Conservation (phyloP, 148 eudicot genomes). For the Fagopyrum homotropicum region DNA sequence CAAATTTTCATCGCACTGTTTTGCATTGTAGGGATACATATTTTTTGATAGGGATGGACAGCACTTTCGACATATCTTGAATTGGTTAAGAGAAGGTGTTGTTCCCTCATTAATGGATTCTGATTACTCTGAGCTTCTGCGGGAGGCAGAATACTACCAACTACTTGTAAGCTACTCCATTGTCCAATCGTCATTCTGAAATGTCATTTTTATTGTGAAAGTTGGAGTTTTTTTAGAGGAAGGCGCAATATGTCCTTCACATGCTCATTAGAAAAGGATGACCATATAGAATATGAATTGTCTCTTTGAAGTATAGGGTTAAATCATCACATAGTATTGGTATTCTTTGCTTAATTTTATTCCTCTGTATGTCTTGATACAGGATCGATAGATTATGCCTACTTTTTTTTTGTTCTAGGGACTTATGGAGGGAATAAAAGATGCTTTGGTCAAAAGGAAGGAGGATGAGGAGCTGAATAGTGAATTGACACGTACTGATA, state of each 20-base stretch:
- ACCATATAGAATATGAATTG: background rate
- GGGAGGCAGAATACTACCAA: conserved; percentile 91
- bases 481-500: conserved; percentile 79
- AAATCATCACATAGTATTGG: background rate
- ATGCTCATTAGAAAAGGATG: background rate
- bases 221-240: background rate
- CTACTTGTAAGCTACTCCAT: conserved; percentile 53
- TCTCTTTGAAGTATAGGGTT: background rate
- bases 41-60: conserved; percentile 92
- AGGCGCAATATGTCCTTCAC: conserved; percentile 5
- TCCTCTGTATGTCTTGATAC: background rate
- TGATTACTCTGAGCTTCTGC: conserved; percentile 67
- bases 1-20: background rate
- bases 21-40: conserved; percentile 57
- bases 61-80: conserved; percentile 84
- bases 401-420: conserved; percentile 39
- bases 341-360: background rate
- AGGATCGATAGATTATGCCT: background rate
- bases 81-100: conserved; percentile 93
- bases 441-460: conserved; percentile 49
- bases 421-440: conserved; percentile 56
- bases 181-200: background rate
- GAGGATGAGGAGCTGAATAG: conserved; percentile 56
- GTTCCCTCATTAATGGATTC: conserved; percentile 58
- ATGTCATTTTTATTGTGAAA: background rate